Conservation (phyloP, 2,329 filamentous ascomycete species). For the Pestalotiopsis sp. region DNA sequence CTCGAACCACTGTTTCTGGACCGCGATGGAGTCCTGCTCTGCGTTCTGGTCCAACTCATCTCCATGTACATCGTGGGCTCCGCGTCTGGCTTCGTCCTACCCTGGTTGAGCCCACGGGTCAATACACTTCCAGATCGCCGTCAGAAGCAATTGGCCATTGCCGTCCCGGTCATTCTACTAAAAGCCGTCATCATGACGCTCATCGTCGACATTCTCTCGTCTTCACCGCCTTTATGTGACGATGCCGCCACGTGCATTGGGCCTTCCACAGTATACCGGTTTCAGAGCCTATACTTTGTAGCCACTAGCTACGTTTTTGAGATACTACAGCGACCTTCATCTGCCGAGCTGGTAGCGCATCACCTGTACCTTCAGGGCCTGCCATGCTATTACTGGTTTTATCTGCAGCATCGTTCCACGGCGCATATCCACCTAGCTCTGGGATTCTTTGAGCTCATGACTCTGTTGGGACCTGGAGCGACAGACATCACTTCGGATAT, state of each 20-base stretch:
- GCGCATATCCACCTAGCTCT: background rate
- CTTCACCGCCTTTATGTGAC: background rate
- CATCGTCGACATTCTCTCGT: background rate
- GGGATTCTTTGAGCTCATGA: slow-evolving; percentile 8
- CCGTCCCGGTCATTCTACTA: slow-evolving; percentile 8
- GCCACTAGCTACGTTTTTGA: slow-evolving; percentile 9
- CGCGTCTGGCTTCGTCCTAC: background rate
- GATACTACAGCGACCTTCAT: slow-evolving; percentile 4
- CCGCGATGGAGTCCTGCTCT: background rate
- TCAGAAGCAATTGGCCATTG: slow-evolving; percentile 6
- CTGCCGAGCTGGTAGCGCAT: slow-evolving; percentile 1
- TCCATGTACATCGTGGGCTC: slow-evolving; percentile 5
- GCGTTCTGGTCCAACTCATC: slow-evolving; percentile 6
- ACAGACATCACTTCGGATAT: slow-evolving; percentile 4
- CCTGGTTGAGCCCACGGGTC: background rate
- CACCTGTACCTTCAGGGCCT: slow-evolving; percentile 7
- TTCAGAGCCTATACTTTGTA: slow-evolving; percentile 4
- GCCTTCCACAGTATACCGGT: slow-evolving; percentile 4
- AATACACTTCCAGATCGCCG: background rate
- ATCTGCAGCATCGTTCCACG: background rate
- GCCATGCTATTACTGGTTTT: slow-evolving; percentile 6
- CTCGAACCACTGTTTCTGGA: slow-evolving; percentile 7
- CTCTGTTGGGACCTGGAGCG: slow-evolving; percentile 1
- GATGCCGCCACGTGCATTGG: too few relatives aligned
- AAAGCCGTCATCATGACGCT: slow-evolving; percentile 1